These are phyloP conservation scores for Phytophthora idaei DNA, from an alignment of 352 stramenopile genomes.

Conservation along the genomic window DNA sequence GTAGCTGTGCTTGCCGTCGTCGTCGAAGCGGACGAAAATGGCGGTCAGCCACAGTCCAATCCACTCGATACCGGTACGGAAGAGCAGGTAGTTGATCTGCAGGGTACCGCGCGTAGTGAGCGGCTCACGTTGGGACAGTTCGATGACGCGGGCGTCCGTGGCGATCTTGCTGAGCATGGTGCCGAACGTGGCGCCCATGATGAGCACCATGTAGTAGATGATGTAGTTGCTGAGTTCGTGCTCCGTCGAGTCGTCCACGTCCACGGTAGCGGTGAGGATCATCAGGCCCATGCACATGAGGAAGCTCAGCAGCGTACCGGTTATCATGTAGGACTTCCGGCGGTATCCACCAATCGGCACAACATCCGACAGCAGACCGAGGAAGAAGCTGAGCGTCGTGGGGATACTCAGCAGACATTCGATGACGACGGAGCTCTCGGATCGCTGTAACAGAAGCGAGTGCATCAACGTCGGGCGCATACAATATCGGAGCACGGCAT, in stretches of 20 bases:
- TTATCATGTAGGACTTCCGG: constrained; percentile 92
- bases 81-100: constrained; percentile 83
- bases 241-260: constrained; percentile 36
- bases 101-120: constrained; percentile 67
- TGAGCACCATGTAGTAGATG: constrained; percentile 60
- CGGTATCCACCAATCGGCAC: constrained; percentile 86
- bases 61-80: constrained; percentile 58
- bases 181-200: constrained; percentile 80
- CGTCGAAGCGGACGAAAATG: constrained; percentile 51
- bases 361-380: constrained; percentile 88
- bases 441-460: constrained; percentile 57
- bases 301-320: constrained; percentile 67
- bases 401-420: constrained; percentile 85
- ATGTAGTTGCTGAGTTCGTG: constrained; percentile 42
- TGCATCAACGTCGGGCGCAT: constrained; percentile 75
- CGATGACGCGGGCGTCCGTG: constrained; percentile 81
- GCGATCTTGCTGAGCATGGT: constrained; percentile 89
- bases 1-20: constrained; percentile 43
- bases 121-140: constrained; percentile 80
- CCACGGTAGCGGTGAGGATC: constrained; percentile 53
- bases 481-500: constrained; percentile 69
- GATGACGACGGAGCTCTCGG: constrained; percentile 58
- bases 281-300: constrained; percentile 58
- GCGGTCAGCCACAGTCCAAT: constrained; percentile 54
- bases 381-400: constrained; percentile 88